A percentile compares a stretch with the other conserved stretches of the same genome.
phyloP scores from a whole-genome alignment of 2,329 filamentous ascomycete species.

The Penicillium brasilianum region DNA sequence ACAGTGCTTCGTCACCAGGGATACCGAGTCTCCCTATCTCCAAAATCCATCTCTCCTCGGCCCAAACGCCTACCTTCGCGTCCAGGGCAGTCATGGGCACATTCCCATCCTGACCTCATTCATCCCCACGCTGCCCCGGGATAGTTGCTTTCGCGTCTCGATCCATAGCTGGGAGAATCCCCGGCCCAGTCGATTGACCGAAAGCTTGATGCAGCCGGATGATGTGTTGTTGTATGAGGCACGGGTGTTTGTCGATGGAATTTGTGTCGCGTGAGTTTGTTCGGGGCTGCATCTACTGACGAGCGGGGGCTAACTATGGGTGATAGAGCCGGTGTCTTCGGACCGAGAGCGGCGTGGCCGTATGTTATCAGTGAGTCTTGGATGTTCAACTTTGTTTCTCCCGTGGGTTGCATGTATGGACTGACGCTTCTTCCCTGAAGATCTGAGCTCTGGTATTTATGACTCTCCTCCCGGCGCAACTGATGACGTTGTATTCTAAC shows the following conservation, averaged over 20 bases:
- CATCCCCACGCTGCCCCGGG: conserved; percentile 65
- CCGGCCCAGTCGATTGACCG: conserved; percentile 62
- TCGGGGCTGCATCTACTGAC: not conserved
- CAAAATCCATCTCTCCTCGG: conserved; percentile 51
- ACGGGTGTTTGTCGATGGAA: conserved; percentile 71
- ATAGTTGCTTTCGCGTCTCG: conserved; percentile 70
- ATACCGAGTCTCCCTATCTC: conserved; percentile 59
- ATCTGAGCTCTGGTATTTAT: conserved; percentile 43
- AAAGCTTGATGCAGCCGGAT: conserved; percentile 60
- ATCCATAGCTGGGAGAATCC: conserved; percentile 75
- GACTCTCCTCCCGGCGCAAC: no score
- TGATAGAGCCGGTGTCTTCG: conserved; percentile 60
- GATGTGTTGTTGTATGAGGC: conserved; percentile 67
- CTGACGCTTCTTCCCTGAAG: conserved; percentile 28
- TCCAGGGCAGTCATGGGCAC: conserved; percentile 39
- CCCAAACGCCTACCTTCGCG: conserved; percentile 31
- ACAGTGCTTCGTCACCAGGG: conserved; percentile 69
- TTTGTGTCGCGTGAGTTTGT: conserved; percentile 62
- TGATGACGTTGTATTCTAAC: not conserved
- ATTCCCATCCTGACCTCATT: conserved; percentile 75
- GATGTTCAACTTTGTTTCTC: not conserved
- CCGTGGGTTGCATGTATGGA: not conserved
- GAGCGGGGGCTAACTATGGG: not conserved
- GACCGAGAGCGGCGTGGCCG: conserved; percentile 59
- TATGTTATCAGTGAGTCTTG: conserved; percentile 55